These are phyloP conservation scores for Podila verticillata DNA, from an alignment of 192 early-diverging fungal genomes.

Conservation along the genomic window DNA sequence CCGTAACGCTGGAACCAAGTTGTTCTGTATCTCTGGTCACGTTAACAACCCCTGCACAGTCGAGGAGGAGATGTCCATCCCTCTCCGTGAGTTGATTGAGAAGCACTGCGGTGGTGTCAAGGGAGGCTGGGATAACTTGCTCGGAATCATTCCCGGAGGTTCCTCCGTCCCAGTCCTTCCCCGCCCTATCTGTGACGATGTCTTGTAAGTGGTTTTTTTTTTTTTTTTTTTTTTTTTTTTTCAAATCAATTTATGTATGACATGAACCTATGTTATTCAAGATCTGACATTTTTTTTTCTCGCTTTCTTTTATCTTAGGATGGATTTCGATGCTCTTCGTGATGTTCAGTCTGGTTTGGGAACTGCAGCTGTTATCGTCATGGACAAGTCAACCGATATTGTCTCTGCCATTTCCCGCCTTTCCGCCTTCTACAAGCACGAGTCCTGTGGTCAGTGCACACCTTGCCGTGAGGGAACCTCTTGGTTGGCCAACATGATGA, in stretches of 20 bases:
- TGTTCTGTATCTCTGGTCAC: constrained; percentile 98
- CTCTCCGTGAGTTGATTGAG: constrained; percentile 91
- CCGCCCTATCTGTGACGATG: constrained; percentile 86
- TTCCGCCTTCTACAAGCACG: constrained; percentile 95
- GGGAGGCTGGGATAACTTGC: constrained; percentile 98
- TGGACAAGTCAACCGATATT: constrained; percentile 98
- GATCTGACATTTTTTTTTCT: not conserved
- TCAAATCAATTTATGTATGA: not conserved
- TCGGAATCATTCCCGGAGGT: constrained; percentile 97
- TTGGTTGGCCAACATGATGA: constrained; percentile 98
- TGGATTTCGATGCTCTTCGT: constrained; percentile 98
- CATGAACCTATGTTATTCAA: not conserved
- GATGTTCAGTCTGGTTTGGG: constrained; percentile 95
- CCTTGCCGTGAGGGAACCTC: constrained; percentile 97
- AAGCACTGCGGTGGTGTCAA: constrained; percentile 96
- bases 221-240: too few relatives aligned
- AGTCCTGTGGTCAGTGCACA: constrained; percentile 99
- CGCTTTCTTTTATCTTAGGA: constrained; percentile 46
- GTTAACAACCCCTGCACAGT: constrained; percentile 98
- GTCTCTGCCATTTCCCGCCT: constrained; percentile 93
- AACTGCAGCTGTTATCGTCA: constrained; percentile 97
- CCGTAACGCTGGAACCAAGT: constrained; percentile 94
- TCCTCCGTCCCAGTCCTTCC: constrained; percentile 93
- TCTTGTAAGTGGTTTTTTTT: constrained; percentile 61
- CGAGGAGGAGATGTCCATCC: constrained; percentile 99